A percentile compares a stretch with the other conserved stretches of the same genome.
These are phyloP conservation scores for Pichia sp. DNA, from an alignment of 1,139 yeast genomes.

Conservation along the genomic window DNA sequence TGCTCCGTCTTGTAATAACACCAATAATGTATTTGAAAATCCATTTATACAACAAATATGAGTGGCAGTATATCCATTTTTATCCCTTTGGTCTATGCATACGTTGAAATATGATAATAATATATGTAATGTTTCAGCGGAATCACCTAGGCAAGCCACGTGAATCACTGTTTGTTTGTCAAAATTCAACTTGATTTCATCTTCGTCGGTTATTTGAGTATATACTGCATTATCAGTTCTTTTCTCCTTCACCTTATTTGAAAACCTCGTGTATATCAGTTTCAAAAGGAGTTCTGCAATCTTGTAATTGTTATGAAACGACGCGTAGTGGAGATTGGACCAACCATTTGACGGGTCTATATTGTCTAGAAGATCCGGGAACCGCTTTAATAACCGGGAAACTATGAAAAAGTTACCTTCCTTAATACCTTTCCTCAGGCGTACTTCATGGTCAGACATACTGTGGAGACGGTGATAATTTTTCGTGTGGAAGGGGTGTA, in stretches of 20 bases:
- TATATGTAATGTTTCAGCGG: slow-evolving; percentile 70
- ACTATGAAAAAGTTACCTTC: slow-evolving; percentile 70
- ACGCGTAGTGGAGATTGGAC: slow-evolving; percentile 85
- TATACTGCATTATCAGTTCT: slow-evolving; percentile 8
- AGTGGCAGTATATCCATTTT: slow-evolving; percentile 54
- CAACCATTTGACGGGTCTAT: slow-evolving; percentile 73
- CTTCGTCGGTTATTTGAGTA: slow-evolving; percentile 24
- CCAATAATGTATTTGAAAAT: slow-evolving; percentile 58
- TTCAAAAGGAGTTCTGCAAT: slow-evolving; percentile 55
- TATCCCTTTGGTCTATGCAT: slow-evolving; percentile 55
- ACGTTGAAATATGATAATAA: slow-evolving; percentile 65
- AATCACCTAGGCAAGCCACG: slow-evolving; percentile 48
- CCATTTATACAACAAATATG: slow-evolving; percentile 67
- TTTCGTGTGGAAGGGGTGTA: no score
- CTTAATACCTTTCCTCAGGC: slow-evolving; percentile 54
- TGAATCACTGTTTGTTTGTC: slow-evolving; percentile 70
- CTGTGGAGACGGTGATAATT: no score
- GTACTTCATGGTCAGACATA: no score
- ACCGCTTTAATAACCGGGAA: slow-evolving; percentile 58
- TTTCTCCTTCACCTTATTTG: slow-evolving; percentile 21
- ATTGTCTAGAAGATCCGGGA: slow-evolving; percentile 71
- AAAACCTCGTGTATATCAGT: slow-evolving; percentile 28
- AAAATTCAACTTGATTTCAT: slow-evolving; percentile 41
- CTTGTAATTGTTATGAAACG: slow-evolving; percentile 71
- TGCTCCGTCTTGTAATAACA: slow-evolving; percentile 77